Percentiles rank a stretch among this genome's conserved stretches.
Conservation (phyloP, 306 rosid species). For the Myrica gale region DNA sequence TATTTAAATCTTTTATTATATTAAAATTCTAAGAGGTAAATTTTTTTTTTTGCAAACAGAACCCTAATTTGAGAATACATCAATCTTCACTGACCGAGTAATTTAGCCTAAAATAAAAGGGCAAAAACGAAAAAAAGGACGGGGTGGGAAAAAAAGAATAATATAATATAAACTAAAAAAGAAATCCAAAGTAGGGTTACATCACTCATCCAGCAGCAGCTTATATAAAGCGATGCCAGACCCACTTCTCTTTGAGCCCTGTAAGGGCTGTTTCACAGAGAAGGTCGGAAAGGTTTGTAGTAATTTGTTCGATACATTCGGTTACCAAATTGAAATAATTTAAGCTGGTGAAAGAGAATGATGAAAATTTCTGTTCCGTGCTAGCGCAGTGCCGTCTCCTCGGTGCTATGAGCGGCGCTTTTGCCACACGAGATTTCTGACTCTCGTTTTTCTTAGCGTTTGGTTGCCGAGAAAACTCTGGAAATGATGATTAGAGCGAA, state of each 20-base stretch:
- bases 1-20: too few relatives aligned
- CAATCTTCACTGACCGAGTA: too few relatives aligned
- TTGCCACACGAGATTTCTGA: constrained; percentile 20
- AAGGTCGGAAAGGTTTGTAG: too few relatives aligned
- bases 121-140: too few relatives aligned
- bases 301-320: neutral
- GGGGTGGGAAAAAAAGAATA: too few relatives aligned
- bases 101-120: too few relatives aligned
- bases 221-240: neutral
- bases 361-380: constrained; percentile 9
- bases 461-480: neutral
- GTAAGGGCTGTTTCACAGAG: neutral
- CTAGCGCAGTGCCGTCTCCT: constrained; percentile 1
- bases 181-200: neutral
- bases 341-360: neutral
- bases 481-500: neutral
- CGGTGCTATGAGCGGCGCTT: constrained; percentile 8
- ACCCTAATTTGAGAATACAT: too few relatives aligned
- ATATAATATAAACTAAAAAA: too few relatives aligned
- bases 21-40: too few relatives aligned
- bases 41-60: too few relatives aligned
- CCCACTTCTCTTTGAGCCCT: neutral
- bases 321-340: neutral
- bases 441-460: neutral
- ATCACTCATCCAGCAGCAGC: neutral